These are phyloP conservation scores for Debaryomycetaceae sp. DNA, from an alignment of 1,139 yeast species.

Conservation along the genomic window DNA sequence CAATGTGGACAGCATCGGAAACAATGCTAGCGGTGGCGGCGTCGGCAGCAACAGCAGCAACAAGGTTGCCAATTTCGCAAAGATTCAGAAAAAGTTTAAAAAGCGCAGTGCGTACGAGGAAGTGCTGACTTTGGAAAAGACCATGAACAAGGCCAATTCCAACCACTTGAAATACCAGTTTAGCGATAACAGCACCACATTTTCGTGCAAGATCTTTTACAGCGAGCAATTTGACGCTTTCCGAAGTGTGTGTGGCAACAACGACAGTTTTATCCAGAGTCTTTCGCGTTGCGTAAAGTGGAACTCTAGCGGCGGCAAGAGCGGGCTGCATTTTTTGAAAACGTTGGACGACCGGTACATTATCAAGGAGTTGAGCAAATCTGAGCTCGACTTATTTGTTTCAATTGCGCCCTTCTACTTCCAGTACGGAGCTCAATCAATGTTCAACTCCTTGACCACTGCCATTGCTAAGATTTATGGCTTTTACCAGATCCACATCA, in stretches of 20 bases:
- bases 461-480: conserved; percentile 93
- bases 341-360: conserved; percentile 85
- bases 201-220: conserved; percentile 89
- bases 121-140: conserved; percentile 37
- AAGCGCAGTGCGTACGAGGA: conserved; percentile 15
- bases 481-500: conserved; percentile 83
- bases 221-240: conserved; percentile 96
- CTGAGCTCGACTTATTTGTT: conserved; percentile 87
- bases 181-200: conserved; percentile 70
- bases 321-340: conserved; percentile 88
- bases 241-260: conserved; percentile 71
- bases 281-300: conserved; percentile 87
- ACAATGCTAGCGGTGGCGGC: conserved; percentile 8
- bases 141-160: conserved; percentile 73
- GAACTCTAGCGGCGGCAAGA: conserved; percentile 95
- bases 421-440: conserved; percentile 90
- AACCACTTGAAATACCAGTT: conserved; percentile 88
- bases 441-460: conserved; percentile 90
- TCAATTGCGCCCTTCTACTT: conserved; percentile 95
- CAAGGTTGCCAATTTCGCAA: conserved; percentile 27
- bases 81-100: conserved; percentile 36
- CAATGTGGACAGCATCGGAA: too few species aligned
- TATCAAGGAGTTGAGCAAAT: conserved; percentile 77
- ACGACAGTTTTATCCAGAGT: conserved; percentile 73
- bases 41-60: conserved; percentile 15